These are phyloP conservation scores for Candida insectorum DNA, from an alignment of 805 yeast genomes.

Conservation along the genomic window DNA sequence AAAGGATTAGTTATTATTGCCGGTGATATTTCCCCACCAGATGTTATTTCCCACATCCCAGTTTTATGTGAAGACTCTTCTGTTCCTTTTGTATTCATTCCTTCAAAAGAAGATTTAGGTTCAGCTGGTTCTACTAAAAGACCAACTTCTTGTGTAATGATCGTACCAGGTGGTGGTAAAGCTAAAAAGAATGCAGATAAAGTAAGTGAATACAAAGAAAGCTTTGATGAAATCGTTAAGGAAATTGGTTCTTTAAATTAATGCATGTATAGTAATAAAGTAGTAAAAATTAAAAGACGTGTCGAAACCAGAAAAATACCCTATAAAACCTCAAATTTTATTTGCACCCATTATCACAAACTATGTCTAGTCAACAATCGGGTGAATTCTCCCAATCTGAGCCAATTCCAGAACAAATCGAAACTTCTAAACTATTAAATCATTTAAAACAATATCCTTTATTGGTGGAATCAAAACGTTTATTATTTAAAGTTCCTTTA, in stretches of 20 bases:
- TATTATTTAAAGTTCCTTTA: constrained; percentile 5
- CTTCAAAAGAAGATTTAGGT: constrained; percentile 97
- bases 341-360: no score
- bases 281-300: no score
- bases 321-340: no score
- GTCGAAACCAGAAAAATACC: no score
- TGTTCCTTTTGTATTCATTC: constrained; percentile 90
- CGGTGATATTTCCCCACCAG: constrained; percentile 97
- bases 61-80: constrained; percentile 92
- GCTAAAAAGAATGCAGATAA: constrained; percentile 68
- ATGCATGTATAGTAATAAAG: constrained; percentile 9
- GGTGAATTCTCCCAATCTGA: no score
- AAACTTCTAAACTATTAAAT: constrained; percentile 6
- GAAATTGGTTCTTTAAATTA: constrained; percentile 57
- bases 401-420: no score
- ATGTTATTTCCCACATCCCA: constrained; percentile 95
- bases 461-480: constrained; percentile 7
- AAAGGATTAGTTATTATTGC: constrained; percentile 96
- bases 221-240: constrained; percentile 90
- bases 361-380: no score
- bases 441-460: constrained; percentile 14
- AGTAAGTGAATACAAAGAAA: constrained; percentile 84
- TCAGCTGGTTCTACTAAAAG: constrained; percentile 99
- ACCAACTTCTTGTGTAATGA: constrained; percentile 97
- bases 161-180: constrained; percentile 92